phyloP scores from a whole-genome alignment of 2,329 filamentous ascomycete species.

The Neofusicoccum umdonicola region DNA sequence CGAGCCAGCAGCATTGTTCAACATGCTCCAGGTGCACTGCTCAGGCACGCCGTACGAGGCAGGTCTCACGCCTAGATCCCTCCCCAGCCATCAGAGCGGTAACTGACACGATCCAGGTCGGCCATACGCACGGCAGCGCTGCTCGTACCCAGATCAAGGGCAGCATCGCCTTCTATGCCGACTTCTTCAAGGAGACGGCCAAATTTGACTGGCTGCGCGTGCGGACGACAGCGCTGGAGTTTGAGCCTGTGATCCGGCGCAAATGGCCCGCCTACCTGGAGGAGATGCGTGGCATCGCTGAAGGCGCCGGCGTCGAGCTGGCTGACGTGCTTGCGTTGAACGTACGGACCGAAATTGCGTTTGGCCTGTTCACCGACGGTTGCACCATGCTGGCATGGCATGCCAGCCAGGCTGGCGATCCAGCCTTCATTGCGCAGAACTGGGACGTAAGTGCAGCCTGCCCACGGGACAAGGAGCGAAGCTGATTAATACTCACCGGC shows the following conservation, averaged over 20 bases:
- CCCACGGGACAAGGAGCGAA: not conserved
- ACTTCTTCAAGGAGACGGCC: conserved; percentile 48
- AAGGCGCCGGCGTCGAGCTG: conserved; percentile 47
- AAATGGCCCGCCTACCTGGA: conserved; percentile 45
- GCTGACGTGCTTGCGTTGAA: conserved; percentile 59
- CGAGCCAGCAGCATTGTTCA: conserved; percentile 12
- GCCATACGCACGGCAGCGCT: conserved; percentile 45
- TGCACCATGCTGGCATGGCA: conserved; percentile 55
- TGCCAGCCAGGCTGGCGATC: conserved; percentile 20
- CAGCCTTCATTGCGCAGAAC: conserved; percentile 53
- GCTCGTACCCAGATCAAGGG: conserved; percentile 41
- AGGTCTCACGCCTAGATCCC: not conserved
- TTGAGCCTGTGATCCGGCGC: conserved; percentile 44
- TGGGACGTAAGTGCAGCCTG: conserved; percentile 48
- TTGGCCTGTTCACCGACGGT: conserved; percentile 58
- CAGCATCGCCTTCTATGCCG: conserved; percentile 48
- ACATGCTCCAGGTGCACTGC: conserved; percentile 42
- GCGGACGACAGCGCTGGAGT: conserved; percentile 45
- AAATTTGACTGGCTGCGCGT: conserved; percentile 49
- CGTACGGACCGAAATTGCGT: conserved; percentile 57
- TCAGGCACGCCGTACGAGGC: conserved; percentile 45
- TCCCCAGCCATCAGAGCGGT: not conserved
- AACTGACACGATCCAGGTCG: conserved; percentile 38
- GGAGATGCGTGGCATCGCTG: conserved; percentile 53
- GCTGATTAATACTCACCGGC: not conserved